Evolutionary conservation across 495 filamentous ascomycete species (phyloP).

Genomic region (Penicillium atrosanguineum): DNA sequence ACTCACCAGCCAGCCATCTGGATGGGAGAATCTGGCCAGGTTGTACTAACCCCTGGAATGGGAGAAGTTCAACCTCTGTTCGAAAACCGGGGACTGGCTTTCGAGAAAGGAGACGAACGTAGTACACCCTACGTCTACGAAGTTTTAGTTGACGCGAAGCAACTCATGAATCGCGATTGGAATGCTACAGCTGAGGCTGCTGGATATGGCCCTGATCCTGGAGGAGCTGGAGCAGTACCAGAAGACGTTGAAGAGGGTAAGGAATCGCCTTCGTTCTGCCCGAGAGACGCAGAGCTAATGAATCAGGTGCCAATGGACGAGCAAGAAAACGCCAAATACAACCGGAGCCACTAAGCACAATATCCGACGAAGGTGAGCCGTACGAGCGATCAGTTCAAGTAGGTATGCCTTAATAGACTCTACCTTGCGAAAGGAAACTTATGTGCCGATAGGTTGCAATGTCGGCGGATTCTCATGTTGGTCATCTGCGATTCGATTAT

Average conservation of each 20-base stretch:
- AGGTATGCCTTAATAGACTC: not conserved
- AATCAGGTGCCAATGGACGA: conserved; percentile 23
- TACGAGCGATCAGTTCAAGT: conserved; percentile 19
- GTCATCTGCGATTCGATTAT: conserved; percentile 26
- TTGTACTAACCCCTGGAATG: conserved; percentile 22
- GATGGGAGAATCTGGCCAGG: conserved; percentile 29
- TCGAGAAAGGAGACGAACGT: conserved; percentile 20
- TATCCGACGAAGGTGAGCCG: not conserved
- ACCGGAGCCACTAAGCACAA: not conserved
- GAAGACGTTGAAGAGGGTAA: conserved; percentile 17
- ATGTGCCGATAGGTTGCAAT: conserved; percentile 12
- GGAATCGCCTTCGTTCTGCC: not conserved
- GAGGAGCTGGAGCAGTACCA: conserved; percentile 22
- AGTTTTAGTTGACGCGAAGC: conserved; percentile 21
- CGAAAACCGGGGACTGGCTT: conserved; percentile 22
- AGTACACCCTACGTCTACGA: conserved; percentile 29
- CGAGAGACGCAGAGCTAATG: not conserved
- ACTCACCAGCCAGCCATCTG: conserved; percentile 31
- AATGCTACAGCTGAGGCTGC: conserved; percentile 28
- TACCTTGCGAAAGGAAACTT: not conserved
- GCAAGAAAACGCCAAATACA: conserved; percentile 11
- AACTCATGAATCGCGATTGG: conserved; percentile 18
- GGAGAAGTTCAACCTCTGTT: conserved; percentile 26
- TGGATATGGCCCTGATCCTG: conserved; percentile 21
- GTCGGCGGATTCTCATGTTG: conserved; percentile 23